Percentiles rank a stretch among this genome's conserved stretches.
Evolutionary conservation across 352 stramenopile genomes (phyloP).

Genomic region (Phytophthora pluvialis): DNA sequence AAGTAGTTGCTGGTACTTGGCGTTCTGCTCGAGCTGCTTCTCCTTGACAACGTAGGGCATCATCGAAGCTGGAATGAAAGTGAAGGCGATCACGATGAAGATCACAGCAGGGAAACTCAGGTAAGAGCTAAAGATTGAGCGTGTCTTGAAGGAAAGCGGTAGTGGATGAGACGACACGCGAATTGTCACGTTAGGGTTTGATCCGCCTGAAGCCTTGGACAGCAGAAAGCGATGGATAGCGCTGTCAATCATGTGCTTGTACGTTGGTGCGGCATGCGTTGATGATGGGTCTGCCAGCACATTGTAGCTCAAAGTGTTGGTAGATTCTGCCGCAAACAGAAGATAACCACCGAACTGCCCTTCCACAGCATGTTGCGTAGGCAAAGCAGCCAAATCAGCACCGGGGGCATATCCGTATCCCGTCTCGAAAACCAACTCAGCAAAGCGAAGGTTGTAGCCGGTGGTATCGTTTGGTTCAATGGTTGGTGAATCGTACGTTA

Average conservation of each 20-base stretch:
- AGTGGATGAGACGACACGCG: slow-evolving; percentile 62
- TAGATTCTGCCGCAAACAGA: slow-evolving; percentile 42
- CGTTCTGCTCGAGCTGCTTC: slow-evolving; percentile 89
- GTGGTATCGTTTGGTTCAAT: slow-evolving; percentile 60
- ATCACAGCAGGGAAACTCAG: slow-evolving; percentile 79
- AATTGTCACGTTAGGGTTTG: slow-evolving; percentile 35
- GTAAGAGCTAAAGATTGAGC: slow-evolving; percentile 65
- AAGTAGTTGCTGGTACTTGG: slow-evolving; percentile 97
- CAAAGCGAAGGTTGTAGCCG: slow-evolving; percentile 64
- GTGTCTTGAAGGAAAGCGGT: slow-evolving; percentile 61
- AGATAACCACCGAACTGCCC: slow-evolving; percentile 66
- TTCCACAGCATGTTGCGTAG: slow-evolving; percentile 21
- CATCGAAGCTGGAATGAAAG: slow-evolving; percentile 93
- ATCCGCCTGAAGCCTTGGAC: slow-evolving; percentile 11
- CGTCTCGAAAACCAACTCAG: slow-evolving; percentile 55
- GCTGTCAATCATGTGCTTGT: slow-evolving; percentile 68
- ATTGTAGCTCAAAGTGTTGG: slow-evolving; percentile 65
- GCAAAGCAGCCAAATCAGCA: slow-evolving; percentile 9
- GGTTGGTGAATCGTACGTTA: slow-evolving; percentile 46
- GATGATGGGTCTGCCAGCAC: slow-evolving; percentile 64
- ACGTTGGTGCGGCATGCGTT: slow-evolving; percentile 50
- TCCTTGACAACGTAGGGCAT: slow-evolving; percentile 98
- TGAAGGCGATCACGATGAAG: slow-evolving; percentile 93
- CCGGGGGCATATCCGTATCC: slow-evolving; percentile 40
- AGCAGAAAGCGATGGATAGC: slow-evolving; percentile 64